Evolutionary conservation across 108 stramenopile species (phyloP).

Genomic region (Stephanodiscus minutulus): DNA sequence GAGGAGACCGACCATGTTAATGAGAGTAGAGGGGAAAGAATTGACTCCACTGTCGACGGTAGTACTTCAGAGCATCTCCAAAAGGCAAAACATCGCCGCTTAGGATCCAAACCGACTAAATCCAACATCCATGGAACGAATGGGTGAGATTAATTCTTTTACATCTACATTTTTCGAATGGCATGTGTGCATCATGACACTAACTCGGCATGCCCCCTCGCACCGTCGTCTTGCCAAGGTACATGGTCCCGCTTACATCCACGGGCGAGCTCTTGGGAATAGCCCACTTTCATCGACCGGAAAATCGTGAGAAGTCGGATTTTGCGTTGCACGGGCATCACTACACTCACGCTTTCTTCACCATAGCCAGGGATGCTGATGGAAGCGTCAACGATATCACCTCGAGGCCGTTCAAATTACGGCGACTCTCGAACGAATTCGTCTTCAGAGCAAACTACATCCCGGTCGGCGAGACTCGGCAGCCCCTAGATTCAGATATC

Average conservation of each 20-base stretch:
- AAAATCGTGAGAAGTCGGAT: slow-evolving; percentile 59
- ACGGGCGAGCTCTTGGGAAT: slow-evolving; percentile 76
- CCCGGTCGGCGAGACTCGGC: slow-evolving; percentile 8
- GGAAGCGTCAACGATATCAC: slow-evolving; percentile 33
- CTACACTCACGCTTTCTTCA: slow-evolving; percentile 66
- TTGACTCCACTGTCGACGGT: neutral
- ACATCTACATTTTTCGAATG: too few relatives aligned
- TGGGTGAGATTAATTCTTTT: slow-evolving; percentile 18
- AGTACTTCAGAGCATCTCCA: neutral
- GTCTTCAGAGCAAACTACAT: slow-evolving; percentile 49
- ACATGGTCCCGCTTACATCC: slow-evolving; percentile 67
- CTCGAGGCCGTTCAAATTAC: slow-evolving; percentile 44
- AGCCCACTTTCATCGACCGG: slow-evolving; percentile 86
- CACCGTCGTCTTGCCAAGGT: slow-evolving; percentile 6
- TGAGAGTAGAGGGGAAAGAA: neutral
- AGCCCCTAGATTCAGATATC: slow-evolving; percentile 63
- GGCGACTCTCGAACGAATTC: slow-evolving; percentile 73
- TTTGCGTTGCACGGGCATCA: slow-evolving; percentile 89
- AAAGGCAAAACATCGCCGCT: slow-evolving; percentile 28
- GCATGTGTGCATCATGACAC: too few relatives aligned
- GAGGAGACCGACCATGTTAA: neutral
- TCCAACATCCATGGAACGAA: slow-evolving; percentile 81
- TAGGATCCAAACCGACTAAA: slow-evolving; percentile 23
- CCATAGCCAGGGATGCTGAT: slow-evolving; percentile 62
- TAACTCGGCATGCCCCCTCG: too few relatives aligned